Evolutionary conservation across 2,329 filamentous ascomycete species (phyloP).

Genomic region (Apiospora marii): DNA sequence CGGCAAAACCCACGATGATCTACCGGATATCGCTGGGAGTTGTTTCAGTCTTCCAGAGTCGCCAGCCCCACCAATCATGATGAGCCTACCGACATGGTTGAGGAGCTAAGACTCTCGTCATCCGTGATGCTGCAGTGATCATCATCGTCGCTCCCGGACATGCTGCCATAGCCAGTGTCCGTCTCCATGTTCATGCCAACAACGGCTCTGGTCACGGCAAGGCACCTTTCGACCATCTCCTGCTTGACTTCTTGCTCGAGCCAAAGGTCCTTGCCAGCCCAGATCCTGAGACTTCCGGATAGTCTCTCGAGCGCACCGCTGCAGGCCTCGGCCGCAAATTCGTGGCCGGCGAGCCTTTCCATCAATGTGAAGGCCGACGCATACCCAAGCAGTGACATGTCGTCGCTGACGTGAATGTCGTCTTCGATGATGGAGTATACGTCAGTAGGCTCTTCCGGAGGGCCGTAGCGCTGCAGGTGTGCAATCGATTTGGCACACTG

Average conservation of each 20-base stretch:
- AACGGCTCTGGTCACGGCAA: constrained; percentile 62
- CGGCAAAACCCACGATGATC: constrained; percentile 2
- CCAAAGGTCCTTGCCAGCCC: constrained; percentile 63
- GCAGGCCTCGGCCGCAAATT: constrained; percentile 56
- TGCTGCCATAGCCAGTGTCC: constrained; percentile 63
- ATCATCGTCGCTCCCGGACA: constrained; percentile 57
- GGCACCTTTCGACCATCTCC: constrained; percentile 62
- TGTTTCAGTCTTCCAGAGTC: constrained; percentile 11
- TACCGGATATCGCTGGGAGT: constrained; percentile 11
- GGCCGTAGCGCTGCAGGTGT: constrained; percentile 56
- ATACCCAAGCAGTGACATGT: constrained; percentile 66
- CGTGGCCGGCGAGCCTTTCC: constrained; percentile 58
- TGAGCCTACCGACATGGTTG: constrained; percentile 7
- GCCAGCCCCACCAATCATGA: neutral
- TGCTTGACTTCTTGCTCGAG: constrained; percentile 60
- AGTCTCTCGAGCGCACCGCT: constrained; percentile 61
- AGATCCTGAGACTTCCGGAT: constrained; percentile 65
- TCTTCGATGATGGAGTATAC: constrained; percentile 58
- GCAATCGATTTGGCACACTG: constrained; percentile 68
- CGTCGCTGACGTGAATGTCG: constrained; percentile 48
- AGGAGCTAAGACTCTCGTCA: constrained; percentile 11
- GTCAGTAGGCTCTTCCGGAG: constrained; percentile 52
- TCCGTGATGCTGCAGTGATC: constrained; percentile 24
- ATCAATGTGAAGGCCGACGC: constrained; percentile 66
- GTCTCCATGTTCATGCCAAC: constrained; percentile 67